These are phyloP conservation scores for Plasmopara viticola DNA, from an alignment of 352 stramenopile species.

Conservation along the genomic window DNA sequence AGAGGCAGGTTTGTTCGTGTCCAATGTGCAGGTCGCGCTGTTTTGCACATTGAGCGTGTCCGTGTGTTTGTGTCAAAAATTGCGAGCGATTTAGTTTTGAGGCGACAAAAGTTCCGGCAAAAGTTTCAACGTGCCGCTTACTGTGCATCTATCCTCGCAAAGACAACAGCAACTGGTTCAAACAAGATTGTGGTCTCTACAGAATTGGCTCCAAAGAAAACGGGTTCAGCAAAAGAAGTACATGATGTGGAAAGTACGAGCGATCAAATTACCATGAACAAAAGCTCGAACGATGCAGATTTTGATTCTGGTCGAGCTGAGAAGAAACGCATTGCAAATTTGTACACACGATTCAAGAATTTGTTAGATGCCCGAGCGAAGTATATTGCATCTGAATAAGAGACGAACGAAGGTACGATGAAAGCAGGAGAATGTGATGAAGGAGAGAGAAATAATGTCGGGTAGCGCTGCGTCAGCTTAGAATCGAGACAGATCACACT, in stretches of 20 bases:
- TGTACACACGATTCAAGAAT: slow-evolving; percentile 55
- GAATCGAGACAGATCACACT: not conserved
- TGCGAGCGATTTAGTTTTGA: slow-evolving; percentile 14
- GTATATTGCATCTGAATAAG: slow-evolving; percentile 22
- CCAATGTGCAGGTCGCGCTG: slow-evolving; percentile 34
- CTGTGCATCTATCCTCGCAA: no score
- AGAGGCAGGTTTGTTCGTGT: slow-evolving; percentile 56
- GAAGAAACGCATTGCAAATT: slow-evolving; percentile 47
- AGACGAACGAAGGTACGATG: not conserved
- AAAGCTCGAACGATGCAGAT: slow-evolving; percentile 11
- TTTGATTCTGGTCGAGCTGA: slow-evolving; percentile 47
- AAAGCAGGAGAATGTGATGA: not conserved
- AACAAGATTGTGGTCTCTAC: no score
- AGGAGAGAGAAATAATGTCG: not conserved
- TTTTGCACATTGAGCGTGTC: slow-evolving; percentile 57
- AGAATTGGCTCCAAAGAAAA: no score
- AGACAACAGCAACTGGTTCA: no score
- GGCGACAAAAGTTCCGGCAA: slow-evolving; percentile 19
- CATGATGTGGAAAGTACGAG: not conserved
- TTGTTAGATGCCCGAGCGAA: slow-evolving; percentile 47
- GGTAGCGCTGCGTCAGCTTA: not conserved
- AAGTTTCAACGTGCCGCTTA: no score
- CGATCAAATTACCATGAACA: slow-evolving; percentile 1
- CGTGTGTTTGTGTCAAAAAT: slow-evolving; percentile 42
- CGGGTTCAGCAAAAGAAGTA: not conserved